Base-by-base conservation (phyloP, 345 rosid species). In the Schrenkiella parvula region DNA sequence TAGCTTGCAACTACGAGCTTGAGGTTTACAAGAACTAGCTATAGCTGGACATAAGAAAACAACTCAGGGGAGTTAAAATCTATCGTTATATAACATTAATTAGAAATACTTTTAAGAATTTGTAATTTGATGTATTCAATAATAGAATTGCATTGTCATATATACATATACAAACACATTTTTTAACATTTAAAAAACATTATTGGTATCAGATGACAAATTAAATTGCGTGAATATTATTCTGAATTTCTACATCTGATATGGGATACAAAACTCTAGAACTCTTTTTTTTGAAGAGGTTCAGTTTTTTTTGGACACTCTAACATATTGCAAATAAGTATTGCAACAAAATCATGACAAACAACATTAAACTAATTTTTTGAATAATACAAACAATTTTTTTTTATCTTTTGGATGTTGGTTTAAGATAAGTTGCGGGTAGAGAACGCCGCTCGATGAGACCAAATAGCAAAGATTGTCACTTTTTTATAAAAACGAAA, bases 401-500 rank as follows among this genome's bases (percentile, higher is more conserved):
- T 13, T 41, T 2, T 41, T 6, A n/a, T n/a, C n/a, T 8, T 32
- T 18, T 56, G 60, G 60, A 62, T 71, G 35, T 21, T 71, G 35
- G 69, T 15, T 37, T 41, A 52, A 42, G 70, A 62, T 62, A 62
- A 51, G 54, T 52, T 41, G 53, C 35, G 8, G 53, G 44, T 53
- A 52, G 23, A 72, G 58, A 71, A 41, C 62, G 25, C 75, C 54
- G 8, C 63, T 71, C 53, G 34, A 52, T 71, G 48, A 55, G 38
- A 72, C 29, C 64, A 64, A 42, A 44, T 31, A 42, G 56, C 70
- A 63, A 64, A 72, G 48, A 43, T 43, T 64, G 44, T 55, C 1
- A 57, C 11, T 19, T 73, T 65, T 56, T 47, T 26, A 50, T 17
- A 58, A 74, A 58, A 59, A 60, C 67, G 37, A 50, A 74, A 67